phyloP scores from a whole-genome alignment of 2,329 filamentous ascomycete species.

The Penicillium sp. region DNA sequence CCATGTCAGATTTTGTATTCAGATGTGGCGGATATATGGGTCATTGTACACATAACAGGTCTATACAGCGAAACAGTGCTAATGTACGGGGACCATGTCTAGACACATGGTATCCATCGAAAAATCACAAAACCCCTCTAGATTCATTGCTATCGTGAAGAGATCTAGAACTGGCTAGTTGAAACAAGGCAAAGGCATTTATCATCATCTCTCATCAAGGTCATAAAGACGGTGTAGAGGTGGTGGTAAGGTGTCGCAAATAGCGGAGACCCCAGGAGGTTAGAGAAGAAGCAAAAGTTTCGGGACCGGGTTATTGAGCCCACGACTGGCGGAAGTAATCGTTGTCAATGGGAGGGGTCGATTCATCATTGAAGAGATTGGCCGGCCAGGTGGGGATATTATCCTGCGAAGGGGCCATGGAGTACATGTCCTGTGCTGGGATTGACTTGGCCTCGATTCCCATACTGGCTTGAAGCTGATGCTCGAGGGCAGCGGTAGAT shows the following conservation, averaged over 20 bases:
- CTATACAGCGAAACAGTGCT: conserved; percentile 14
- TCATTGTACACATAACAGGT: conserved; percentile 10
- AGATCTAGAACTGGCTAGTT: conserved; percentile 37
- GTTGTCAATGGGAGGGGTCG: conserved; percentile 32
- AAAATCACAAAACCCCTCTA: conserved; percentile 24
- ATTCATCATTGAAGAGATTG: conserved; percentile 32
- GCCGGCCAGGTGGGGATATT: conserved; percentile 34
- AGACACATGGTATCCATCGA: conserved; percentile 6
- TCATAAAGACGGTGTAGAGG: conserved; percentile 45
- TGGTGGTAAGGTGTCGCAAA: conserved; percentile 39
- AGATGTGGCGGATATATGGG: background rate
- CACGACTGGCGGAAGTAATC: conserved; percentile 34
- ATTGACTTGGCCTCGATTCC: conserved; percentile 36
- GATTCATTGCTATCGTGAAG: conserved; percentile 34
- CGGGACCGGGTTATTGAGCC: conserved; percentile 22
- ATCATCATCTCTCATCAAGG: conserved; percentile 49
- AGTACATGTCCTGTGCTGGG: conserved; percentile 31
- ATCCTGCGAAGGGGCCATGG: conserved; percentile 31
- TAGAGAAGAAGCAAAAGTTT: conserved; percentile 11
- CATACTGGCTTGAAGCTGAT: conserved; percentile 41
- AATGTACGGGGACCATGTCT: conserved; percentile 7
- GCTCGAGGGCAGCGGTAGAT: conserved; percentile 41
- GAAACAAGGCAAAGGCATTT: conserved; percentile 32
- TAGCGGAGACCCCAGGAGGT: conserved; percentile 21
- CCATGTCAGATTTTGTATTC: conserved; percentile 10